These are phyloP conservation scores for Tylopilus sp. DNA, from an alignment of 768 basidiomycete species.

Conservation along the genomic window DNA sequence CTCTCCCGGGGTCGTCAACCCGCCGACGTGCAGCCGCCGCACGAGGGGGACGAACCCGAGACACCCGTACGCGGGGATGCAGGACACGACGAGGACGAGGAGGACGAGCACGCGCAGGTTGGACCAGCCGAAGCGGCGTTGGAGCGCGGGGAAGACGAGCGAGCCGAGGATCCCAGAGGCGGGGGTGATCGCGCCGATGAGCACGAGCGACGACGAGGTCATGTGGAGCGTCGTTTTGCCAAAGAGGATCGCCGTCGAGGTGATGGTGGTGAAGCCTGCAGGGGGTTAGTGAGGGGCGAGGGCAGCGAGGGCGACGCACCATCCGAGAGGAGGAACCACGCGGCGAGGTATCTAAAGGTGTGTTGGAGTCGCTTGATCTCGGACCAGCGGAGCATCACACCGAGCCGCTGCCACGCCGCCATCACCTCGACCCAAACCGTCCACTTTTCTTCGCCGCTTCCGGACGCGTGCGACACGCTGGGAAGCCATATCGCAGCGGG, in stretches of 20 bases:
- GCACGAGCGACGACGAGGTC: slow-evolving; percentile 69
- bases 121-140: slow-evolving; percentile 59
- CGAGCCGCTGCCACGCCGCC: slow-evolving; percentile 74
- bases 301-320: slow-evolving; percentile 43
- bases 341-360: slow-evolving; percentile 86
- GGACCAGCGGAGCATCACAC: slow-evolving; percentile 65
- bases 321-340: slow-evolving; percentile 94
- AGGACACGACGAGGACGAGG: slow-evolving; percentile 62
- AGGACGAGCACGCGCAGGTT: slow-evolving; percentile 65
- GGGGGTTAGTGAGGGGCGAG: background rate
- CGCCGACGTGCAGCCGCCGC: slow-evolving; percentile 53
- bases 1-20: slow-evolving; percentile 74
- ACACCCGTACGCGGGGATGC: slow-evolving; percentile 79
- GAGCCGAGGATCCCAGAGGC: slow-evolving; percentile 79
- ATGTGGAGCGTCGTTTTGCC: slow-evolving; percentile 87
- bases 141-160: slow-evolving; percentile 73
- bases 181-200: slow-evolving; percentile 79
- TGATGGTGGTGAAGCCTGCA: slow-evolving; percentile 82
- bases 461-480: slow-evolving; percentile 13
- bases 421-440: slow-evolving; percentile 49
- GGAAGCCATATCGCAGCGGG: slow-evolving; percentile 79
- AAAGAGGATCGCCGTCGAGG: slow-evolving; percentile 88
- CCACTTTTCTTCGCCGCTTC: slow-evolving; percentile 36
- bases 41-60: slow-evolving; percentile 68
- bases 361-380: slow-evolving; percentile 74